These are phyloP conservation scores for Mediolabrus comicus DNA, from an alignment of 108 stramenopile species.

Conservation along the genomic window DNA sequence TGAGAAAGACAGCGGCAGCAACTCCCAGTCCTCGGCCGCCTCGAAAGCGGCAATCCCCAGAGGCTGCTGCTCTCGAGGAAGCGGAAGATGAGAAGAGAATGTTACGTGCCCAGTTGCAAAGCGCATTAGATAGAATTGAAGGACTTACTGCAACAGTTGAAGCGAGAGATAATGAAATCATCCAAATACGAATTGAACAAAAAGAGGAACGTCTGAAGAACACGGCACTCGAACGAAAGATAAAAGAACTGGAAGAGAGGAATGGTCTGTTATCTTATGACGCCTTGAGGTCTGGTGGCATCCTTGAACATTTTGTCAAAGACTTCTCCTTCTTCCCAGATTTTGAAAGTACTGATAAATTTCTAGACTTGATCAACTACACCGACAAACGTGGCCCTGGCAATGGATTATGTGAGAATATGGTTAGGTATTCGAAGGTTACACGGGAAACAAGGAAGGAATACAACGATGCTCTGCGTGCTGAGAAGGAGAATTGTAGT, in stretches of 20 bases:
- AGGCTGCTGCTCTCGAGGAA: not conserved
- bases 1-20: not conserved
- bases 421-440: not conserved
- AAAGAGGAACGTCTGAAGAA: not conserved
- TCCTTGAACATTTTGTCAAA: not conserved
- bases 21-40: not conserved
- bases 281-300: not conserved
- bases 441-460: not conserved
- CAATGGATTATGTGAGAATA: conserved; percentile 12
- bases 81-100: not conserved
- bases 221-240: not conserved
- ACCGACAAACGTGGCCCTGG: not conserved
- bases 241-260: not conserved
- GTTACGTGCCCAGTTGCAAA: not conserved
- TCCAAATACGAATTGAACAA: not conserved
- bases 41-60: not conserved
- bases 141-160: not conserved
- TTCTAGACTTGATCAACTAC: conserved; percentile 10
- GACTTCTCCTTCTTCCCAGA: conserved; percentile 5
- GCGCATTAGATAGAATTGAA: not conserved
- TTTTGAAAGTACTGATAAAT: not conserved
- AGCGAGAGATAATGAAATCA: not conserved
- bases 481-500: too few relatives aligned
- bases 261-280: not conserved
- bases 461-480: not conserved